Evolutionary conservation across 73 alveolate species (phyloP).

Genomic region (Urostyla sp.): DNA sequence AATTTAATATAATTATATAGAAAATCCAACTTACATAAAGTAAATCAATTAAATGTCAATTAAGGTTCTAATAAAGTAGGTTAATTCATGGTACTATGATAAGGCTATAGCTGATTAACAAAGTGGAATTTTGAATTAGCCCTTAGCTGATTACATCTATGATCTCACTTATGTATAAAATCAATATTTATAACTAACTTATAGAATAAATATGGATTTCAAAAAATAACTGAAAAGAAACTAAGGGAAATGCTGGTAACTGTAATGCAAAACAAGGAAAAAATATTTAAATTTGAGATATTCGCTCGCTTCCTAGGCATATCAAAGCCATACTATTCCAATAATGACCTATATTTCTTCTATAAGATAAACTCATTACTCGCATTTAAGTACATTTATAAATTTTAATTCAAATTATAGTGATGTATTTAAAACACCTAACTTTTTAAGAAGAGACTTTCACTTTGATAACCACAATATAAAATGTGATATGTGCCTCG

Average conservation of each 20-base stretch:
- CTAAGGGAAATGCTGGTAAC: constrained; percentile 32
- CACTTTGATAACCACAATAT: constrained; percentile 32
- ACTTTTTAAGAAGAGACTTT: constrained; percentile 45
- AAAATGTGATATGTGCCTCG: constrained; percentile 22
- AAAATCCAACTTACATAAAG: constrained; percentile 21
- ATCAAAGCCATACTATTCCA: background rate
- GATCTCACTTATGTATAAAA: constrained; percentile 35
- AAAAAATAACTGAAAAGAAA: constrained; percentile 31
- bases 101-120: constrained; percentile 27
- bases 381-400: constrained; percentile 16
- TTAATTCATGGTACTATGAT: constrained; percentile 40
- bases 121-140: constrained; percentile 3
- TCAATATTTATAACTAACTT: background rate
- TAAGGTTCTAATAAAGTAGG: constrained; percentile 8
- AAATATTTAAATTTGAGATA: constrained; percentile 18
- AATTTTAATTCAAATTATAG: background rate
- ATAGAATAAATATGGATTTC: constrained; percentile 42
- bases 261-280: constrained; percentile 1
- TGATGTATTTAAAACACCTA: constrained; percentile 27
- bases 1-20: background rate
- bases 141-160: constrained; percentile 31
- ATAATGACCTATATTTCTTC: constrained; percentile 21
- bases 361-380: constrained; percentile 15
- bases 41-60: background rate
- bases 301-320: constrained; percentile 21